These are phyloP conservation scores for Oryza glaberrima DNA, from an alignment of 176 grass and related monocot genomes.

Conservation along the genomic window DNA sequence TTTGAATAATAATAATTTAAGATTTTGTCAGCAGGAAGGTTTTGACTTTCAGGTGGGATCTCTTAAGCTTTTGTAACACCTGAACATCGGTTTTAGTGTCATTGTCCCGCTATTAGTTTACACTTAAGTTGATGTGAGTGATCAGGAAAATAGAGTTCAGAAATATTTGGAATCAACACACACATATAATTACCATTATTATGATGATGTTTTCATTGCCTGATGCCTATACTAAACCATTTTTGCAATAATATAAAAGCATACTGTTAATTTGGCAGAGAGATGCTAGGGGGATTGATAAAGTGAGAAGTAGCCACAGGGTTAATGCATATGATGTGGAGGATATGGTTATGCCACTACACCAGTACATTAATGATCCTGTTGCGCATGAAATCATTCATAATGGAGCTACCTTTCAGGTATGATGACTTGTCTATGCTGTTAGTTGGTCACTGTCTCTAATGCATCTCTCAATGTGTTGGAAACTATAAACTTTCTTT, in stretches of 20 bases:
- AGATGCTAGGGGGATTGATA: conserved; percentile 55
- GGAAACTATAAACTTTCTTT: background rate
- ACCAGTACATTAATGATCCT: conserved; percentile 85
- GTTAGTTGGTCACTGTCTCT: conserved; percentile 15
- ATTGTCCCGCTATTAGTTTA: conserved; percentile 1
- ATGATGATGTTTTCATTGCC: background rate
- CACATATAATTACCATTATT: background rate
- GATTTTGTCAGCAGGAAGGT: background rate
- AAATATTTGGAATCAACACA: conserved; percentile 25
- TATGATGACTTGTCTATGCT: conserved; percentile 18
- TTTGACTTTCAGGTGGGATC: conserved; percentile 18
- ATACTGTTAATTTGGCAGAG: conserved; percentile 58
- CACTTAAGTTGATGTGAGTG: conserved; percentile 26
- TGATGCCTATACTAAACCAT: conserved; percentile 13
- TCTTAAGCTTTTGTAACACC: conserved; percentile 4
- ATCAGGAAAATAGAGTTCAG: background rate
- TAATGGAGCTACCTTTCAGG: conserved; percentile 98
- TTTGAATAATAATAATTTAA: conserved; percentile 5
- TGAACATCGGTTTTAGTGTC: background rate
- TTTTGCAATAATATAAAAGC: conserved; percentile 26
- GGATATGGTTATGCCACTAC: conserved; percentile 93
- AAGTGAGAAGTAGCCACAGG: conserved; percentile 52
- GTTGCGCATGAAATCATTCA: conserved; percentile 95
- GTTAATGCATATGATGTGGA: conserved; percentile 75
- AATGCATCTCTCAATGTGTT: background rate